Evolutionary conservation across 106 monocot genomes (phyloP), one percentile per base, ranked within the genome.

Genomic region (Apostasia ramifera): DNA sequence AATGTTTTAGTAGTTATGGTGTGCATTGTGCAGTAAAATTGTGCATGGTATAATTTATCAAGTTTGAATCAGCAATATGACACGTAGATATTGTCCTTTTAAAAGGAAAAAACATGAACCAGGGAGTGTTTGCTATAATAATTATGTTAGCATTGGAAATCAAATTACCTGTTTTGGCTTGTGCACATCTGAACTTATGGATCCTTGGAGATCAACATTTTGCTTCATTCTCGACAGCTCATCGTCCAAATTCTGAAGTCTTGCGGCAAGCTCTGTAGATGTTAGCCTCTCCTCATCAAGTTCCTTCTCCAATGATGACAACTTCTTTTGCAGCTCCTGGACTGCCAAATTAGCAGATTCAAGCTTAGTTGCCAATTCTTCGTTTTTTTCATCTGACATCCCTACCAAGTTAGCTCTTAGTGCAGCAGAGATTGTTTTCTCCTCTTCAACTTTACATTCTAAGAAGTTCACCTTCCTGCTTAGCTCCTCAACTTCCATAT

Each of bases 161-260:
- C 1, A 42, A 40, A 15, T 53, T 71, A 86, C 90, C 90, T 85
- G 72, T 67, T 54, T 83, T 10, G 71, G 43, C 58, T 80, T 83
- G 13, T 75, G 47, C 53, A 78, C 79, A 5, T 50, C 50, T 63
- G 77, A 82, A 55, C 63, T 74, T 72, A 57, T 40, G 56, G 70
- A 66, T 53, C 12, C 44, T 14, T 48, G 78, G 6, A 68, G 10
- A 49, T 85, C 77, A 43, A 49, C 70, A 54, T 72, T 67, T 56
- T 47, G 60, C 74, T 81, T 81, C 45, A 37, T 81, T 67, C 14
- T 74, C 9, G 44, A 65, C 1, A 78, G 46, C 45, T 83, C 77
- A 37, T 57, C 59, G 13, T 68, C 71, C 55, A 72, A 40, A 15
- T 68, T 60, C 47, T 63, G 68, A 69, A 53, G 55, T 7, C 51